Evolutionary conservation across 345 rosid genomes (phyloP).

Genomic region (Gossypium australe): DNA sequence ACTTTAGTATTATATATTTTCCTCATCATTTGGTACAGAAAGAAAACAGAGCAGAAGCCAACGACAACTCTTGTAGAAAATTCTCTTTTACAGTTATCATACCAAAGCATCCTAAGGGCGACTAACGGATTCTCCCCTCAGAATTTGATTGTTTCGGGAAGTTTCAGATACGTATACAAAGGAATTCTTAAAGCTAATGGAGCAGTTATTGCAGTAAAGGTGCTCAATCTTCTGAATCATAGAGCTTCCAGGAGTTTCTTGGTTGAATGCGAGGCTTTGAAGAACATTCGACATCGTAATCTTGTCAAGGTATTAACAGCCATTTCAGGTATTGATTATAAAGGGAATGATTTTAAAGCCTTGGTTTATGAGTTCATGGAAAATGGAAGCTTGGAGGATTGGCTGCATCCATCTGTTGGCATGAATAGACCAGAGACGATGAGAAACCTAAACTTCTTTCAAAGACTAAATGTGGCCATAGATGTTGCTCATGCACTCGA

Average conservation of each 20-base stretch:
- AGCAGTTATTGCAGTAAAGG: constrained; percentile 24
- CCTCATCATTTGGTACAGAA: background rate
- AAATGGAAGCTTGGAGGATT: constrained; percentile 12
- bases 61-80: background rate
- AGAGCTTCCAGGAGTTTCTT: constrained; percentile 28
- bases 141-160: background rate
- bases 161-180: background rate
- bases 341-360: constrained; percentile 7
- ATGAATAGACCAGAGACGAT: background rate
- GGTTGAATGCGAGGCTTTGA: constrained; percentile 16
- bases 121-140: background rate
- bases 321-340: background rate
- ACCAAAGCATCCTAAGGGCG: background rate
- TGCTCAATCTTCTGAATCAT: constrained; percentile 28
- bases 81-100: constrained; percentile 3
- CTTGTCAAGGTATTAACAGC: constrained; percentile 31
- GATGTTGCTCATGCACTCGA: constrained; percentile 15
- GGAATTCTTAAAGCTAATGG: constrained; percentile 2
- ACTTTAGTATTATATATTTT: background rate
- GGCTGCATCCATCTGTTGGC: background rate
- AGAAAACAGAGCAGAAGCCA: background rate
- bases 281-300: constrained; percentile 33
- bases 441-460: background rate
- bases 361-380: constrained; percentile 9
- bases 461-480: background rate